Percentiles rank a stretch among this genome's conserved stretches.
Conservation (phyloP, 495 filamentous ascomycete genomes). For the Chaetomium cochliodes region DNA sequence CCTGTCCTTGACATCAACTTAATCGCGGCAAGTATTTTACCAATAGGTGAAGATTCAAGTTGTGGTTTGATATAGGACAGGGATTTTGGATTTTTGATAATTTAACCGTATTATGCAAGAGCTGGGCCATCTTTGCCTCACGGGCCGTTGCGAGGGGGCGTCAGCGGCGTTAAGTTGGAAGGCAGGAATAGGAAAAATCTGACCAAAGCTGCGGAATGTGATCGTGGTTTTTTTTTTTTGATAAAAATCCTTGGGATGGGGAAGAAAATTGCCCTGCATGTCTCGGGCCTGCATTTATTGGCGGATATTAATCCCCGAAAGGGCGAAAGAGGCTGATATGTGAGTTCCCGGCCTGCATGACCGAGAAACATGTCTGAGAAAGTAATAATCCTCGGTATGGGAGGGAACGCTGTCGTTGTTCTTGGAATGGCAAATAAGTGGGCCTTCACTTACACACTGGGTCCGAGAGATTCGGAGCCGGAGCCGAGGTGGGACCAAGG, state of each 20-base stretch:
- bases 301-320: neutral
- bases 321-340: neutral
- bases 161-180: too few species aligned
- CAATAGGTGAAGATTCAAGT: neutral
- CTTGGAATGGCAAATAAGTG: neutral
- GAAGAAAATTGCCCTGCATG: neutral
- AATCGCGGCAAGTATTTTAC: neutral
- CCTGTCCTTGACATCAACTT: neutral
- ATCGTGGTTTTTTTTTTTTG: neutral
- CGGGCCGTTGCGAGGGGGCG: constrained; percentile 1
- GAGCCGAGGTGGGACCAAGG: neutral
- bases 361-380: neutral
- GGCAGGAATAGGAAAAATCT: neutral
- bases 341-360: neutral
- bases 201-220: neutral
- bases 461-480: neutral
- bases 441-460: constrained; percentile 10
- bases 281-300: neutral
- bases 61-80: constrained; percentile 8
- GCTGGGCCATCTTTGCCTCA: neutral
- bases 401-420: neutral
- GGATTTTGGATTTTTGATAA: neutral
- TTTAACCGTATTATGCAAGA: neutral
- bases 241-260: neutral
- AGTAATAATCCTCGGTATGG: neutral